Base-by-base conservation (phyloP, 768 basidiomycete species). In the Boletus eberwhitei region DNA sequence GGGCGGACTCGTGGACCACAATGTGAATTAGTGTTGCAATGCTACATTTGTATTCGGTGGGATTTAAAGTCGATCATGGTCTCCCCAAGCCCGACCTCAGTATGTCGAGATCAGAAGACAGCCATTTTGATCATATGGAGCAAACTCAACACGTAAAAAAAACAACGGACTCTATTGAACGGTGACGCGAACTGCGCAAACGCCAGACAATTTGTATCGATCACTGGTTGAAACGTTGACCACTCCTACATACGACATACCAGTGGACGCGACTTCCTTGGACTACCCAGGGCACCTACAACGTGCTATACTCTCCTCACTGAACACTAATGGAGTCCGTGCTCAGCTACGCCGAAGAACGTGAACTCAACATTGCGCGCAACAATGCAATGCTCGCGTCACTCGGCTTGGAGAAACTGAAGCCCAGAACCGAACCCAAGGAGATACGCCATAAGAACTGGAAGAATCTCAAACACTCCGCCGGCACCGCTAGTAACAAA, bases 401-500 rank as follows among this genome's bases (percentile, higher is more conserved):
- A 0, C 63, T 85, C 8, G 79, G 75, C 0, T 68, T 87, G 2
- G 44, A 57, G n/a, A 58, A 52, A 39, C 58, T 72, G 8, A 75
- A 73, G 50, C 80, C 81, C 22, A 49, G 69, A 2, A 71, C 76
- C 21, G 83, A 82, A 55, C 80, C 80, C 0, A 77, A 74, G 55
- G 79, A 80, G 54, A 61, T 53, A 16, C 53, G 50, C 24, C 75
- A 70, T 45, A 59, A 58, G 7, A 66, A 52, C 5, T 22, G 5
- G 1, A 51, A 40, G 24, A 55, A 47, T n/a, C 2, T 43, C 50
- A 57, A 41, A 19, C 14, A 17, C 1, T 31, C 55, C 14, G 9
- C 21, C 9, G 2, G 6, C n/a, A 2, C 38, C 9, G 40, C 17
- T 2, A 12, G 60, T 0, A 77, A 74, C 57, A 84, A 86, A 61